Base-by-base conservation (phyloP, 108 stramenopile species). In the Licmophora abbreviata region DNA sequence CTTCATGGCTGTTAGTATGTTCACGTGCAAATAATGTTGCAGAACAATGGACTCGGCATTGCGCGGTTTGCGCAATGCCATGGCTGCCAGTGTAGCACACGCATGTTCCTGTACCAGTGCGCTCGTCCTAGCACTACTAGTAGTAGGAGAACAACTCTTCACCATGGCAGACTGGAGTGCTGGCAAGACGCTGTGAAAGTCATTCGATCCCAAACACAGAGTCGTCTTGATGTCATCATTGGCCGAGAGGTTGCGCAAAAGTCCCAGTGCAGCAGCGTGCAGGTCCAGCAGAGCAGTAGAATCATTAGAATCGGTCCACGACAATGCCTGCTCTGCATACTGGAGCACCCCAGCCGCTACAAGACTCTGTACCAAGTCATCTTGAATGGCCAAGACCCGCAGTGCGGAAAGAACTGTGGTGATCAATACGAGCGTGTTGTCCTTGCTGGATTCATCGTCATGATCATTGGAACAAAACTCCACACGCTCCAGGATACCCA, bases 221-320 rank as follows among this genome's bases (percentile, higher is more conserved):
- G 65, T 85, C 0, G 79, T 77, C 54, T 92, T 92, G 44, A 92
- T 79, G 50, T 85, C 90, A 53, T 92, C 90, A 61, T 92, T 92
- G 32, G 81, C 90, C 56, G 70, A 88, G 1, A 92, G 58, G 53
- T 92, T 92, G n/a, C 90, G 78, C 4, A 85, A 50, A 22, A 85
- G 49, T 1, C 90, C 85, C 23, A 92, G 31, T 6, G 81, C 47
- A 11, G 79, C 79, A 0, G 79, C 64, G 8, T 57, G 54, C 8
- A 84, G 51, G 22, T 53, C 12, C 21, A n/a, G 23, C 9, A 27
- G 29, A 31, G 55, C 17, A 0, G 31, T n/a, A 29, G 9, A 17
- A 50, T 2, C 23, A 24, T 2, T 6, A 7, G 30, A 20, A 36
- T 20, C 20, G 15, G 38, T 36, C 23, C 32, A 43, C 56, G 48